Conservation (phyloP, 2,329 filamentous ascomycete species). For the Clonostachys byssicola region DNA sequence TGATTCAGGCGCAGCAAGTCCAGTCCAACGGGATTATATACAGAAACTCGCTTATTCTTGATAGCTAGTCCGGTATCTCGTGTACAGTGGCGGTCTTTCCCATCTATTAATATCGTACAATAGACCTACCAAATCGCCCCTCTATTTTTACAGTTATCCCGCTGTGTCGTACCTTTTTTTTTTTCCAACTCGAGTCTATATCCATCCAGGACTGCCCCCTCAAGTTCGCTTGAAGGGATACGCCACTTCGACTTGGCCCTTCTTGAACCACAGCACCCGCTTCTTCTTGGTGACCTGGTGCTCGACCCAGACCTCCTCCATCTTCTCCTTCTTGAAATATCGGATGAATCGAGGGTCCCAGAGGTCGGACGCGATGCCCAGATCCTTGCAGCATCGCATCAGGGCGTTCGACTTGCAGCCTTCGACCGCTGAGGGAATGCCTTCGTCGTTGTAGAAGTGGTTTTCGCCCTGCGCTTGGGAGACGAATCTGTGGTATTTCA, state of each 20-base stretch:
- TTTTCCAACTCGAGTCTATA: not conserved
- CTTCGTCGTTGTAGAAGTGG: slow-evolving; percentile 85
- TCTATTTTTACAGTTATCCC: not conserved
- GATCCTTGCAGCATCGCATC: slow-evolving; percentile 97
- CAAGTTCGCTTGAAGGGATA: slow-evolving; percentile 49
- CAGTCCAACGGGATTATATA: too few species aligned
- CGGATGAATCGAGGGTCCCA: slow-evolving; percentile 95
- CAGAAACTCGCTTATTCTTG: too few species aligned
- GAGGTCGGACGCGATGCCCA: slow-evolving; percentile 89
- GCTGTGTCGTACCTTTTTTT: not conserved
- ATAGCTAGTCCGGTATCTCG: not conserved
- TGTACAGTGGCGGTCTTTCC: not conserved
- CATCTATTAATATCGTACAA: not conserved
- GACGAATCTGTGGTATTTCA: slow-evolving; percentile 60
- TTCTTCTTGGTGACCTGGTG: slow-evolving; percentile 83
- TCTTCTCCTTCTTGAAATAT: slow-evolving; percentile 70
- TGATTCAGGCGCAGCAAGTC: too few species aligned
- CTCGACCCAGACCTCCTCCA: slow-evolving; percentile 85
- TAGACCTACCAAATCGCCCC: not conserved
- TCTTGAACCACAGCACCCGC: slow-evolving; percentile 81
- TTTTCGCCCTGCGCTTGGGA: slow-evolving; percentile 92
- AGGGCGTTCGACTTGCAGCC: slow-evolving; percentile 97
- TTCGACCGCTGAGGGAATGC: slow-evolving; percentile 90
- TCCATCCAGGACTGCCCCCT: not conserved
- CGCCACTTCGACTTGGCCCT: slow-evolving; percentile 66